These are phyloP conservation scores for Fusarium sp. DNA, from an alignment of 2,329 filamentous ascomycete species.

Conservation along the genomic window DNA sequence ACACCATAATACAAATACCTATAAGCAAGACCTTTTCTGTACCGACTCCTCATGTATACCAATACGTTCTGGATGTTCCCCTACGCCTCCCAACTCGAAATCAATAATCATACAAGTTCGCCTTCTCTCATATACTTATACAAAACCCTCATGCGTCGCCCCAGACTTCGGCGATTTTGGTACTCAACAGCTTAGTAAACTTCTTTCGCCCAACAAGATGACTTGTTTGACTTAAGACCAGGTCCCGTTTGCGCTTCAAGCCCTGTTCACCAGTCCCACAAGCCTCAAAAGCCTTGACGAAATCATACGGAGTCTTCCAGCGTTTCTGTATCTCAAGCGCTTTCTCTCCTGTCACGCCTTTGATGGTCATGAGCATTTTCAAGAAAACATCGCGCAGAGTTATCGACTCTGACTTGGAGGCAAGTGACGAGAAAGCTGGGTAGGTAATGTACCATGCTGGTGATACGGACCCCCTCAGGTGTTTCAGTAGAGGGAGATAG, in stretches of 20 bases:
- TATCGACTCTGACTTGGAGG: slow-evolving; percentile 80
- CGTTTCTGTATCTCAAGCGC: slow-evolving; percentile 82
- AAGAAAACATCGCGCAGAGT: slow-evolving; percentile 81
- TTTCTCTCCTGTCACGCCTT: slow-evolving; percentile 80
- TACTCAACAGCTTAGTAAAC: slow-evolving; percentile 73
- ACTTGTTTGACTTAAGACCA: slow-evolving; percentile 70
- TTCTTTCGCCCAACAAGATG: slow-evolving; percentile 76
- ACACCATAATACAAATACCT: not conserved
- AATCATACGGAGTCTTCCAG: slow-evolving; percentile 80
- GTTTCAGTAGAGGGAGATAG: slow-evolving; percentile 73
- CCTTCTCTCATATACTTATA: no score
- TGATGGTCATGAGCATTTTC: slow-evolving; percentile 88
- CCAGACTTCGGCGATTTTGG: slow-evolving; percentile 80
- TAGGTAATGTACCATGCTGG: slow-evolving; percentile 75
- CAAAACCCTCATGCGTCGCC: slow-evolving; percentile 58
- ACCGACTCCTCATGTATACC: not conserved
- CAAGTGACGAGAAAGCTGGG: slow-evolving; percentile 76
- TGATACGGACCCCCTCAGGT: slow-evolving; percentile 65
- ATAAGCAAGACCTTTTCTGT: not conserved
- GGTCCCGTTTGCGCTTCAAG: slow-evolving; percentile 68
- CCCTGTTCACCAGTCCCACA: slow-evolving; percentile 64
- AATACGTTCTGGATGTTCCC: not conserved
- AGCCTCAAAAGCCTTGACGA: slow-evolving; percentile 76
- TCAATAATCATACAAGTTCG: not conserved
- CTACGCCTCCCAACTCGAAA: not conserved